Conservation (phyloP, 768 basidiomycete species). For the Suillus sp. region DNA sequence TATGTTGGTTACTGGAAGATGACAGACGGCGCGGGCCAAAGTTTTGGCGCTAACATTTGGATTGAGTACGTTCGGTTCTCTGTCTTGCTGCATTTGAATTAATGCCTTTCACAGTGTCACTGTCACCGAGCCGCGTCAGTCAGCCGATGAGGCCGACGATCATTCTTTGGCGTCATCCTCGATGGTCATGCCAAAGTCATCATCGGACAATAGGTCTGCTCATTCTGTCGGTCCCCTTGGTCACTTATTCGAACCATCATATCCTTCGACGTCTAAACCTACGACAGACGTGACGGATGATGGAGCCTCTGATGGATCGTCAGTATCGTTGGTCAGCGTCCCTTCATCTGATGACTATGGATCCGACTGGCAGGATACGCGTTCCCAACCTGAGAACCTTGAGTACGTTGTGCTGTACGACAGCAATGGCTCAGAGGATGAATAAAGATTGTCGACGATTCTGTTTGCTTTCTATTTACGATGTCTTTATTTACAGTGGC, state of each 20-base stretch:
- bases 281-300: constrained; percentile 42
- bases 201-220: constrained; percentile 22
- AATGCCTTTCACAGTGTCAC: constrained; percentile 50
- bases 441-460: constrained; percentile 21
- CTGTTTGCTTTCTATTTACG: constrained; percentile 9
- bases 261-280: constrained; percentile 27
- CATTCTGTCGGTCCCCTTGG: constrained; percentile 18
- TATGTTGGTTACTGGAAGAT: constrained; percentile 82
- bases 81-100: constrained; percentile 4
- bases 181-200: constrained; percentile 61
- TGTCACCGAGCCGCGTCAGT: constrained; percentile 53
- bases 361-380: constrained; percentile 61
- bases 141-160: constrained; percentile 36
- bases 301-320: constrained; percentile 43
- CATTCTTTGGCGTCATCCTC: constrained; percentile 67
- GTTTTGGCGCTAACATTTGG: constrained; percentile 76
- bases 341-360: constrained; percentile 58
- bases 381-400: constrained; percentile 42
- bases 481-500: constrained; percentile 16
- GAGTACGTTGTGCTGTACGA: constrained; percentile 80
- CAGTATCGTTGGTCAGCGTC: constrained; percentile 61
- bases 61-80: constrained; percentile 60
- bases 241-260: constrained; percentile 15
- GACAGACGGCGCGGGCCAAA: constrained; percentile 53
- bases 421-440: constrained; percentile 58